phyloP scores from a whole-genome alignment of 257 asterid species.

The Solanum sitiens region DNA sequence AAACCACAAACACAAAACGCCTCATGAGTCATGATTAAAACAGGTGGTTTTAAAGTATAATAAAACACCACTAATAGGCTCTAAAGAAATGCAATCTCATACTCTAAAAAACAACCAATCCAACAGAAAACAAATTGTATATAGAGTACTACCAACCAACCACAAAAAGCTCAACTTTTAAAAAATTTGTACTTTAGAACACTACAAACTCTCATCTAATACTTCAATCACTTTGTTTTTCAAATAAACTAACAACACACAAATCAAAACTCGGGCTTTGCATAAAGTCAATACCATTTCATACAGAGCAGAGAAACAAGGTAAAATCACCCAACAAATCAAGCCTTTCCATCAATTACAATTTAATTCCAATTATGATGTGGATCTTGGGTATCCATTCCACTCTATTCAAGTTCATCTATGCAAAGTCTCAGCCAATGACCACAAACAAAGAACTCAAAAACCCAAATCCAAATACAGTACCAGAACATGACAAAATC shows the following conservation, averaged over 20 bases:
- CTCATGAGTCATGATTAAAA: background rate
- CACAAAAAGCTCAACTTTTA: background rate
- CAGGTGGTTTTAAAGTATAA: background rate
- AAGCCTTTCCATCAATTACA: background rate
- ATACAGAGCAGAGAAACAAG: background rate
- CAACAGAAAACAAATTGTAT: background rate
- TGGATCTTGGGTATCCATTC: background rate
- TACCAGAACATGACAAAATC: background rate
- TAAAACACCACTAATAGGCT: background rate
- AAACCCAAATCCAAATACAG: background rate
- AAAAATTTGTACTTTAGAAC: background rate
- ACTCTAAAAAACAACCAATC: background rate
- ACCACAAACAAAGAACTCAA: background rate
- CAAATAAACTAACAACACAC: background rate
- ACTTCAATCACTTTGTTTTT: background rate
- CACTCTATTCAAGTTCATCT: background rate
- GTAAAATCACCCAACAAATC: background rate
- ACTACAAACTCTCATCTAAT: background rate
- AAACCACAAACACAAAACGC: background rate
- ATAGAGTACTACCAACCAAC: background rate
- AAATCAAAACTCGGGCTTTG: background rate
- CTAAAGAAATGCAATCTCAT: background rate
- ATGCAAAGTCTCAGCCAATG: background rate
- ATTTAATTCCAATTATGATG: background rate
- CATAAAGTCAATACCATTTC: background rate